These are phyloP conservation scores for Solanum sparsipilum DNA, from an alignment of 257 asterid species.

Conservation along the genomic window DNA sequence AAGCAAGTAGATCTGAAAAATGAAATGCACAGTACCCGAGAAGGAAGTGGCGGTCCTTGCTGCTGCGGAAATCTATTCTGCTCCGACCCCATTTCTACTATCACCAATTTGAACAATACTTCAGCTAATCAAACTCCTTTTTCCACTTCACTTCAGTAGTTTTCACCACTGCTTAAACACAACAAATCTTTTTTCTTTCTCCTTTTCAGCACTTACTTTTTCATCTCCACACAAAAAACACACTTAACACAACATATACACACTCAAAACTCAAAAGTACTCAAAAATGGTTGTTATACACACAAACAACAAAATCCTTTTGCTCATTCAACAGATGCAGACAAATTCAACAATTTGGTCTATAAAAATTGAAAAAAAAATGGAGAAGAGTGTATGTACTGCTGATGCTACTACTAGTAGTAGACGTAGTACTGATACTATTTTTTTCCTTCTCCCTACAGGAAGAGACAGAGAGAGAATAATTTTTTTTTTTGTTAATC, in stretches of 20 bases:
- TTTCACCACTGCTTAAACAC: neutral
- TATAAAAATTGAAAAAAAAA: neutral
- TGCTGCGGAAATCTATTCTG: conserved; percentile 49
- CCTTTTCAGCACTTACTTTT: neutral
- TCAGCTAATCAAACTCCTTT: neutral
- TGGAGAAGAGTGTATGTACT: neutral
- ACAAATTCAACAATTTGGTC: neutral
- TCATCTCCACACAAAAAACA: neutral
- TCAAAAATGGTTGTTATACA: conserved; percentile 3
- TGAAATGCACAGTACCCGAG: conserved; percentile 25
- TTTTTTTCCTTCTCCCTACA: neutral
- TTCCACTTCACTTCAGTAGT: neutral
- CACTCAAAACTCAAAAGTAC: neutral
- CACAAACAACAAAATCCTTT: neutral
- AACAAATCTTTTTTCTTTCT: neutral
- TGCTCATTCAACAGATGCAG: neutral
- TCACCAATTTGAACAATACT: neutral
- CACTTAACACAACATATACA: neutral
- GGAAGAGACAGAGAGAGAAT: neutral
- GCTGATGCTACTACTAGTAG: neutral
- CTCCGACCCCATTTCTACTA: conserved; percentile 38
- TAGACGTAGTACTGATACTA: neutral
- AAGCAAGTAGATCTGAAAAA: conserved; percentile 6
- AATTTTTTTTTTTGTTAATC: neutral
- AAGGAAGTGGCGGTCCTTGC: conserved; percentile 21